Percentiles rank a stretch among this genome's conserved stretches.
Evolutionary conservation across 2,329 filamentous ascomycete species (phyloP).

Genomic region (Botrytis sinoallii): DNA sequence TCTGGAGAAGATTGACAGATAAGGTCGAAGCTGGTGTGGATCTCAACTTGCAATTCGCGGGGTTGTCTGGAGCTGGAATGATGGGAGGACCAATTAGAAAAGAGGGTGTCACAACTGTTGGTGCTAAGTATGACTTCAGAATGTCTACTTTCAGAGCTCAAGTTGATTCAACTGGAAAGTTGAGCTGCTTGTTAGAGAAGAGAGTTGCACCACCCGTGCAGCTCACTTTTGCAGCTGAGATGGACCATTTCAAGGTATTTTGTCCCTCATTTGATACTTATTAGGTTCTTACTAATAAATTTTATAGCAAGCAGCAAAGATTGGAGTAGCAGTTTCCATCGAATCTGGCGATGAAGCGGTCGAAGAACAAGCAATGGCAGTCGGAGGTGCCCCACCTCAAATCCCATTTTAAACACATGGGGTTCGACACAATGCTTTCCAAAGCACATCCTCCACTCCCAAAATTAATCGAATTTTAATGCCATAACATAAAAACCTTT

Average conservation of each 20-base stretch:
- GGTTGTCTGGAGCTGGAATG: constrained; percentile 58
- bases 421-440: constrained; percentile 22
- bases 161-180: constrained; percentile 90
- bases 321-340: constrained; percentile 90
- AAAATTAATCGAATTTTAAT: constrained; percentile 35
- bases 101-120: constrained; percentile 87
- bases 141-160: constrained; percentile 94
- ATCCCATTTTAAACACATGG: constrained; percentile 60
- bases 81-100: constrained; percentile 76
- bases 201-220: constrained; percentile 87
- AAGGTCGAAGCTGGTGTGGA: constrained; percentile 96
- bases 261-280: background rate
- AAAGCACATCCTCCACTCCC: constrained; percentile 21
- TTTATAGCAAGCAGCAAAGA: constrained; percentile 83
- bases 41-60: constrained; percentile 79
- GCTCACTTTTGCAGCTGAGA: constrained; percentile 92
- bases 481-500: constrained; percentile 19
- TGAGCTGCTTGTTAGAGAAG: constrained; percentile 92
- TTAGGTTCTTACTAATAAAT: constrained; percentile 34
- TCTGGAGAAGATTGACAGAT: constrained; percentile 90
- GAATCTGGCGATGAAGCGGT: constrained; percentile 82
- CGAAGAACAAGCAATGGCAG: constrained; percentile 73
- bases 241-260: constrained; percentile 92
- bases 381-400: constrained; percentile 47
- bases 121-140: constrained; percentile 97